Conservation (phyloP, 2,329 filamentous ascomycete genomes). For the Didymella exigua region DNA sequence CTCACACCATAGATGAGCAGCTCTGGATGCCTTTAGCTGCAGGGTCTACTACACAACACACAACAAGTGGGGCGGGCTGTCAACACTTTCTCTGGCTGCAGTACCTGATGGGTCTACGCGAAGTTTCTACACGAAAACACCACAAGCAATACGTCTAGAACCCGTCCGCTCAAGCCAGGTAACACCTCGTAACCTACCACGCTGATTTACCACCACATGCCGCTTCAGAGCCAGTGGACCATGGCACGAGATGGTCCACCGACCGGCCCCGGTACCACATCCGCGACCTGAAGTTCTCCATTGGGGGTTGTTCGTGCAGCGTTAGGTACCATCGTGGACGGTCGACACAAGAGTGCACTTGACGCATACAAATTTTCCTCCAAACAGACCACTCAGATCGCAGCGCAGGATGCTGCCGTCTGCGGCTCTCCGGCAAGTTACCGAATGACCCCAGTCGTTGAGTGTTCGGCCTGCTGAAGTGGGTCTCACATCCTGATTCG, state of each 20-base stretch:
- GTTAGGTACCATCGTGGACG: slow-evolving; percentile 2
- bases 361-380: not conserved
- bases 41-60: not conserved
- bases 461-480: not conserved
- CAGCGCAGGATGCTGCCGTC: slow-evolving; percentile 1
- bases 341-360: slow-evolving; percentile 3
- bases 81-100: not conserved
- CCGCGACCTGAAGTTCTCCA: slow-evolving; percentile 18
- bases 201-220: not conserved
- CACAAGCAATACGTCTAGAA: slow-evolving; percentile 6
- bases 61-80: not conserved
- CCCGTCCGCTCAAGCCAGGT: not conserved
- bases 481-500: not conserved
- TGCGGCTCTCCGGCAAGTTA: slow-evolving; percentile 5
- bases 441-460: not conserved
- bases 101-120: not conserved
- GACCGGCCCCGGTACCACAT: slow-evolving; percentile 6
- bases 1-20: not conserved
- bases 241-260: slow-evolving; percentile 6
- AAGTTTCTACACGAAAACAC: not conserved
- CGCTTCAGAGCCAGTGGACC: slow-evolving; percentile 2
- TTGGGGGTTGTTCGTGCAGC: not conserved
- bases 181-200: not conserved
- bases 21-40: not conserved
- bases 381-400: slow-evolving; percentile 4